Conservation (phyloP, 257 asterid species). For the Nicotiana noctiflora region DNA sequence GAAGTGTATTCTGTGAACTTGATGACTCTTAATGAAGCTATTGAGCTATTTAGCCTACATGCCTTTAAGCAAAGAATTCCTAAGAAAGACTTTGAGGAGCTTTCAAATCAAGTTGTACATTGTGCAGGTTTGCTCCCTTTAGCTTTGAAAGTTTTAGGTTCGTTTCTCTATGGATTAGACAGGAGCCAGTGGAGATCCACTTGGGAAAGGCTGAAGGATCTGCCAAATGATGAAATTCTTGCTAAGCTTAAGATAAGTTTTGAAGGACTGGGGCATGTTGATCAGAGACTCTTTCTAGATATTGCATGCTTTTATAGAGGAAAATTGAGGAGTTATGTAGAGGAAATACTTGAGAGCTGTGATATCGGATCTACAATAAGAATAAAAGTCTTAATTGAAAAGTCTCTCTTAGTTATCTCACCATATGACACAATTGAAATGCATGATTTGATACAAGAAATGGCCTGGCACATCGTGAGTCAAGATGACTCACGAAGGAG, state of each 20-base stretch:
- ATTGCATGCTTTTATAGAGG: constrained; percentile 9
- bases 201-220: not conserved
- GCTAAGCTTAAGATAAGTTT: constrained; percentile 11
- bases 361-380: constrained; percentile 1
- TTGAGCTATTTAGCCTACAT: constrained; percentile 9
- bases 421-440: constrained; percentile 6
- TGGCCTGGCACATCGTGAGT: constrained; percentile 10
- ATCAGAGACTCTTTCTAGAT: not conserved
- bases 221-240: constrained; percentile 5
- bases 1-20: not conserved
- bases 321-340: constrained; percentile 1
- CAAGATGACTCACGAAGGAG: constrained; percentile 1
- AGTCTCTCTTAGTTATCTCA: constrained; percentile 8
- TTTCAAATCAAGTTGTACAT: not conserved
- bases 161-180: constrained; percentile 3
- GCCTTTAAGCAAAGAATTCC: constrained; percentile 15
- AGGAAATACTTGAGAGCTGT: constrained; percentile 1
- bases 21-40: constrained; percentile 3
- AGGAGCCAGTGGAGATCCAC: not conserved
- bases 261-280: not conserved
- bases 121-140: constrained; percentile 7
- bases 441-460: constrained; percentile 15
- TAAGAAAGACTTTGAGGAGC: not conserved
- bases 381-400: constrained; percentile 1
- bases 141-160: constrained; percentile 17